Evolutionary conservation across 2,329 filamentous ascomycete species (phyloP), one percentile per base, ranked within the genome.

Genomic region (Colletotrichum liaoningense): DNA sequence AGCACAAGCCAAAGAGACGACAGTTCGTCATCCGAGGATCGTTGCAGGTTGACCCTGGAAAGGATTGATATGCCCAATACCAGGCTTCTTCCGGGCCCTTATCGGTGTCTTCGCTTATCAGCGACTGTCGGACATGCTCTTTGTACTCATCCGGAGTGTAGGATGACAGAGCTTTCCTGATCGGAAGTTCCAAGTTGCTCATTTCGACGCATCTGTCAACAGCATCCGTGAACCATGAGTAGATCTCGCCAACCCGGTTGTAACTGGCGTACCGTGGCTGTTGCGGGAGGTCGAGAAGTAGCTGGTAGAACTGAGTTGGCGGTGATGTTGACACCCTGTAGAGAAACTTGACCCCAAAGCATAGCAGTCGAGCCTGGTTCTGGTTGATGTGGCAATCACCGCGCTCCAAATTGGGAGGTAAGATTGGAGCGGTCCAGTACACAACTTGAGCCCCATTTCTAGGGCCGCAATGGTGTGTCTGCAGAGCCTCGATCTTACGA

Each of bases 1-100:
- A 73, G 56, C 71, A 73, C 7, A 73, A 52, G 46, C 71, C 71
- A 26, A 71, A 73, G 4, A 71, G 56, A 4, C 71, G 67, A 30
- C 71, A 73, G 9, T 73, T 73, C 11, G 49, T 73, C 71, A 73
- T 71, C 5, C 67, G 56, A 7, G 56, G 46, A 30, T 71, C 71
- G 24, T 73, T 71, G 67, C 59, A 66, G 46, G 35, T 46, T 5
- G 55, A 33, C 2, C 67, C 67, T 7, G 56, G 46, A 28, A 66
- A 71, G 19, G 46, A 62, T 26, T 71, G 60, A 26, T 73, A 73
- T 12, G 71, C 67, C 71, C 71, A 73, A 24, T 71, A 71, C 71
- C 71, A 73, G 24, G 71, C 71, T 42, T 73, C 56, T 42, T 73
- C 71, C 1, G 71, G 71, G 22, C 71, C 71, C 28, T 22, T 73